Evolutionary conservation across 495 filamentous ascomycete species (phyloP).

Genomic region (Trichoderma parareesei): DNA sequence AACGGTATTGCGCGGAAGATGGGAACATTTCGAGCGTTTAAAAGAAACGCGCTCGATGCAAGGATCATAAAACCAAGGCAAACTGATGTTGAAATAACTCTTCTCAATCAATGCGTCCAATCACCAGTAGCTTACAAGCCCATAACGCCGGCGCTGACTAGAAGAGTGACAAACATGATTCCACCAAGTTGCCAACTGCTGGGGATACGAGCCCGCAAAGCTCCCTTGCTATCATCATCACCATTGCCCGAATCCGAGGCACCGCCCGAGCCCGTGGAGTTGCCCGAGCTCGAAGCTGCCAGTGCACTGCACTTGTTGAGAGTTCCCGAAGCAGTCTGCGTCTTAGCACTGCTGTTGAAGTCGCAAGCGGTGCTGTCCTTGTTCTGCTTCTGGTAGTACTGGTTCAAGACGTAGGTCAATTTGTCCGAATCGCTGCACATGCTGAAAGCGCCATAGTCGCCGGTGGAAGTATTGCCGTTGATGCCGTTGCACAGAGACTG

Average conservation of each 20-base stretch:
- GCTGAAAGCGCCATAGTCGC: slow-evolving; percentile 77
- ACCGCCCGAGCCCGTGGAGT: slow-evolving; percentile 37
- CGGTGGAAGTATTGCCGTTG: slow-evolving; percentile 56
- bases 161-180: not conserved
- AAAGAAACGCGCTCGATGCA: not conserved
- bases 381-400: slow-evolving; percentile 67
- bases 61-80: not conserved
- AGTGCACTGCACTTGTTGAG: slow-evolving; percentile 23
- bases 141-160: not conserved
- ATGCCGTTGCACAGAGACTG: slow-evolving; percentile 57
- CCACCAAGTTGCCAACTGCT: not conserved
- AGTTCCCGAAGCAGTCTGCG: slow-evolving; percentile 11
- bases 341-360: slow-evolving; percentile 46
- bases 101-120: not conserved
- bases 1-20: too few species aligned
- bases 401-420: slow-evolving; percentile 71
- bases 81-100: not conserved
- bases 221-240: not conserved
- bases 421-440: slow-evolving; percentile 77
- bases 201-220: not conserved
- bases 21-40: too few species aligned
- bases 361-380: slow-evolving; percentile 54
- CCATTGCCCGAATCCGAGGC: slow-evolving; percentile 24
- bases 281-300: slow-evolving; percentile 32
- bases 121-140: not conserved